These are phyloP conservation scores for Syzygium oleosum DNA, from an alignment of 345 rosid genomes.

Conservation along the genomic window DNA sequence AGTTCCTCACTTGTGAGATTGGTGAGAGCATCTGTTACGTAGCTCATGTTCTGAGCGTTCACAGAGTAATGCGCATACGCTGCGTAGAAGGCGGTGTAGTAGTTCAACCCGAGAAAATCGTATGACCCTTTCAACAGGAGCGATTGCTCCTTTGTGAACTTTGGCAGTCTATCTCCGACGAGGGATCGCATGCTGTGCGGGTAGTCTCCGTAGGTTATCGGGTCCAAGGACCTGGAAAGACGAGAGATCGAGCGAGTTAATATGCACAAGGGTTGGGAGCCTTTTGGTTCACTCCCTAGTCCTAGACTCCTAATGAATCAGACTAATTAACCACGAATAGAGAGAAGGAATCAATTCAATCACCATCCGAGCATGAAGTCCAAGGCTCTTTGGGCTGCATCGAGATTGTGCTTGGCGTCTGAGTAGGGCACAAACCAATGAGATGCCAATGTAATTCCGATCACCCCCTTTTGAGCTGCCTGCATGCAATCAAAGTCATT, in stretches of 20 bases:
- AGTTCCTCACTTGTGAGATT: conserved; percentile 5
- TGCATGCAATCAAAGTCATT: background rate
- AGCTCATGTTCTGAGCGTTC: conserved; percentile 4
- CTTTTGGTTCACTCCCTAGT: no score
- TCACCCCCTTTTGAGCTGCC: conserved; percentile 33
- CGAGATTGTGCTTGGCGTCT: background rate
- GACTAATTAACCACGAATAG: background rate
- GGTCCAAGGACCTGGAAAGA: conserved; percentile 24
- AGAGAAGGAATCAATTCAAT: background rate
- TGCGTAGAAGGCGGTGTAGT: conserved; percentile 21
- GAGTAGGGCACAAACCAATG: conserved; percentile 32
- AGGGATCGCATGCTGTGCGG: conserved; percentile 20
- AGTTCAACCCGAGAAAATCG: conserved; percentile 36
- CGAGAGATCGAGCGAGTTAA: background rate
- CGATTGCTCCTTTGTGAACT: conserved; percentile 18
- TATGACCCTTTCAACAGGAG: conserved; percentile 13
- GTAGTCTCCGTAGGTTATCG: conserved; percentile 21
- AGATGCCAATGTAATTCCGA: conserved; percentile 28
- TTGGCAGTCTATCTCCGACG: conserved; percentile 21
- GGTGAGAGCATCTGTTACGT: conserved; percentile 12
- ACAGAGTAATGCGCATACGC: background rate
- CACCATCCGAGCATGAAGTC: conserved; percentile 40
- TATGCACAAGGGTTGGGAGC: no score
- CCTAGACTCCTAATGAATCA: no score
- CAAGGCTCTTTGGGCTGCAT: conserved; percentile 21